A percentile compares a stretch with the other conserved stretches of the same genome.
Evolutionary conservation across 1,284 basidiomycete species (phyloP).

Genomic region (Moniliophthora roreri): DNA sequence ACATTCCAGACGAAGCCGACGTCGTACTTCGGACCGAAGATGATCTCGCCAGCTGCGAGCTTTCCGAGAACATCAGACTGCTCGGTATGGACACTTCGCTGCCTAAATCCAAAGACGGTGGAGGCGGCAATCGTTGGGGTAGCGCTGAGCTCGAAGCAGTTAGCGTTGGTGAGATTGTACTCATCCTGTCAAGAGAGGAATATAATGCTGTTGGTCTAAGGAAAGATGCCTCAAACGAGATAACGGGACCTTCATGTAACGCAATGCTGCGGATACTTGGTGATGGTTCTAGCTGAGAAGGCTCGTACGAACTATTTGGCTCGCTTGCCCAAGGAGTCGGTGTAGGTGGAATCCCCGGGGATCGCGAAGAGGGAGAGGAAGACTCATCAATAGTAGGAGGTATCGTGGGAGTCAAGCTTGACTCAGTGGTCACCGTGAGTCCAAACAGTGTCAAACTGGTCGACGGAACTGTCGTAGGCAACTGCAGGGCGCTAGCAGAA

Average conservation of each 20-base stretch:
- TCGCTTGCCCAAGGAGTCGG: slow-evolving; percentile 50
- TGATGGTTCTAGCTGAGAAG: slow-evolving; percentile 63
- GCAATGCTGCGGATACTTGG: slow-evolving; percentile 60
- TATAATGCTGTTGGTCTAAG: slow-evolving; percentile 48
- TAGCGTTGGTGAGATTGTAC: slow-evolving; percentile 41
- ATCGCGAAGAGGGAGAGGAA: too few species aligned
- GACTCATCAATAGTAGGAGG: too few species aligned
- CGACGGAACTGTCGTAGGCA: not conserved
- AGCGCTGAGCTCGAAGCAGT: slow-evolving; percentile 27
- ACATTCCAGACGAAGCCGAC: slow-evolving; percentile 25
- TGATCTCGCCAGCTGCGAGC: slow-evolving; percentile 12
- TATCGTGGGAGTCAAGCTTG: slow-evolving; percentile 10
- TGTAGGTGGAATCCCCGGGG: slow-evolving; percentile 6
- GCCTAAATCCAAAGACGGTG: slow-evolving; percentile 32
- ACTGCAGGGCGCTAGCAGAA: not conserved
- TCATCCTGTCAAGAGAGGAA: slow-evolving; percentile 41
- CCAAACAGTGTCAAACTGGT: slow-evolving; percentile 1
- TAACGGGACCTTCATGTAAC: slow-evolving; percentile 56
- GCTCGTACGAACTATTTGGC: slow-evolving; percentile 67
- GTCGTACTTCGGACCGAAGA: slow-evolving; percentile 28
- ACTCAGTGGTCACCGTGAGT: not conserved
- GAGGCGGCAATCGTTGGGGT: slow-evolving; percentile 30
- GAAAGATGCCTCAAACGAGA: slow-evolving; percentile 61
- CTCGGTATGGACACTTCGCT: slow-evolving; percentile 31
- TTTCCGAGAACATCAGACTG: slow-evolving; percentile 24